These are phyloP conservation scores for Epichloe brachyelytri DNA, from an alignment of 2,329 filamentous ascomycete species.

Conservation along the genomic window DNA sequence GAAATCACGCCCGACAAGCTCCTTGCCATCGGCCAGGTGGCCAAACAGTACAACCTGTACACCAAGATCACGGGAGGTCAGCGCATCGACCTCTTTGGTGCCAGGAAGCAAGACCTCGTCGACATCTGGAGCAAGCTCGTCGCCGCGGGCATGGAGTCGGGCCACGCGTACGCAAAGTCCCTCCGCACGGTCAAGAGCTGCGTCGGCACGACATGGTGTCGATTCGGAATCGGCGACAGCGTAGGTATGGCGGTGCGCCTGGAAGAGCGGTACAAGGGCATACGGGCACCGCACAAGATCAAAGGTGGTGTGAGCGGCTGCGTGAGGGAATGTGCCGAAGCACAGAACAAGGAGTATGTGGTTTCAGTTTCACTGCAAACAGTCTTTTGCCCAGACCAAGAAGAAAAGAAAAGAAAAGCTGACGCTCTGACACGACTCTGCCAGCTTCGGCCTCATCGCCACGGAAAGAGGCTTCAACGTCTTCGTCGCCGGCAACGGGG, in stretches of 20 bases:
- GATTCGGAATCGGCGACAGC: constrained; percentile 78
- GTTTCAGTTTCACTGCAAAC: background rate
- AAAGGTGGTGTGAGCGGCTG: constrained; percentile 86
- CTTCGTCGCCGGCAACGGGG: constrained; percentile 86
- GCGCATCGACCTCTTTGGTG: constrained; percentile 86
- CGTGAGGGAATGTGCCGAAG: constrained; percentile 85
- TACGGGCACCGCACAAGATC: constrained; percentile 79
- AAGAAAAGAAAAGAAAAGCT: background rate
- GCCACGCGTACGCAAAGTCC: constrained; percentile 83
- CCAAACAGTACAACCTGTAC: constrained; percentile 73
- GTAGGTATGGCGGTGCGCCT: constrained; percentile 81
- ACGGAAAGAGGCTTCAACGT: constrained; percentile 91
- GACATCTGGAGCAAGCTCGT: constrained; percentile 72
- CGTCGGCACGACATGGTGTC: constrained; percentile 83
- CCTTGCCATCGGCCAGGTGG: constrained; percentile 70
- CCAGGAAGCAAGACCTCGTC: constrained; percentile 72
- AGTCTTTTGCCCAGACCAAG: background rate
- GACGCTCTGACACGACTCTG: background rate
- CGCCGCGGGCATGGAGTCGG: constrained; percentile 77
- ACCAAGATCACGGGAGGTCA: constrained; percentile 89
- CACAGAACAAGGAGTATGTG: constrained; percentile 75
- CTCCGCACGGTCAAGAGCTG: constrained; percentile 84
- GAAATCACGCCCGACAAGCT: constrained; percentile 83
- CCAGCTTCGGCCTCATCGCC: constrained; percentile 74
- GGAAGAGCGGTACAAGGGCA: constrained; percentile 85